Evolutionary conservation across 2,329 filamentous ascomycete genomes (phyloP).

Genomic region (Alternaria brassicicola): DNA sequence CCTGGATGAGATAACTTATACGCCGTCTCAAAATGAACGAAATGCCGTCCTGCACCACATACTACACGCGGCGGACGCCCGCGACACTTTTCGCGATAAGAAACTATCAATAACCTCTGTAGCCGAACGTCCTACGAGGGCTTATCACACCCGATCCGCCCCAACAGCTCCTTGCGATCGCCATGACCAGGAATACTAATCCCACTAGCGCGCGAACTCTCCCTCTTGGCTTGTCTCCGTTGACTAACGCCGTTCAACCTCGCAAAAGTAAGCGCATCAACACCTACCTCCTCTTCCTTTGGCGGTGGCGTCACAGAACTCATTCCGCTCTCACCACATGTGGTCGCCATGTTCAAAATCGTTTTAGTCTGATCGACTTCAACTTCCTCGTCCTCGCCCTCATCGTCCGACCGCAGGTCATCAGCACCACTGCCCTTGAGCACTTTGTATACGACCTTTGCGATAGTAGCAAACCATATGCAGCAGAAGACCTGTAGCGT

Average conservation of each 20-base stretch:
- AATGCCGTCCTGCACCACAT: neutral
- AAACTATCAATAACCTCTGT: too few relatives aligned
- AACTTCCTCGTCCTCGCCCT: conserved; percentile 70
- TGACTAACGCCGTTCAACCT: conserved; percentile 49
- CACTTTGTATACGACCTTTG: conserved; percentile 81
- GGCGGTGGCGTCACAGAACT: conserved; percentile 40
- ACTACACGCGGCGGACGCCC: conserved; percentile 4
- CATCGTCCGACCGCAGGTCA: conserved; percentile 86
- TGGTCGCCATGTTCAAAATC: conserved; percentile 35
- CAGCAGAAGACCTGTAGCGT: conserved; percentile 80
- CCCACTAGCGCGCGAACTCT: conserved; percentile 55
- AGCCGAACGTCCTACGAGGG: conserved; percentile 43
- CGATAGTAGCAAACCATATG: conserved; percentile 89
- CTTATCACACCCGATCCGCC: conserved; percentile 83
- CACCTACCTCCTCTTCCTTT: conserved; percentile 76
- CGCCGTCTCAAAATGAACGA: neutral
- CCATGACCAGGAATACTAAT: conserved; percentile 73
- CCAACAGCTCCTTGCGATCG: conserved; percentile 80
- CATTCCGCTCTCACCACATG: conserved; percentile 38
- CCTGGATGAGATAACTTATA: too few relatives aligned
- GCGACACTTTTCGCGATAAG: conserved; percentile 11
- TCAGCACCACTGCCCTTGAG: conserved; percentile 78
- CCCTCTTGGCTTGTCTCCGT: conserved; percentile 59
- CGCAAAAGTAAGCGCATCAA: conserved; percentile 71
- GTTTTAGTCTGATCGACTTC: conserved; percentile 34